Conservation (phyloP, 169 alveolate genomes). For the Babesia caballi region DNA sequence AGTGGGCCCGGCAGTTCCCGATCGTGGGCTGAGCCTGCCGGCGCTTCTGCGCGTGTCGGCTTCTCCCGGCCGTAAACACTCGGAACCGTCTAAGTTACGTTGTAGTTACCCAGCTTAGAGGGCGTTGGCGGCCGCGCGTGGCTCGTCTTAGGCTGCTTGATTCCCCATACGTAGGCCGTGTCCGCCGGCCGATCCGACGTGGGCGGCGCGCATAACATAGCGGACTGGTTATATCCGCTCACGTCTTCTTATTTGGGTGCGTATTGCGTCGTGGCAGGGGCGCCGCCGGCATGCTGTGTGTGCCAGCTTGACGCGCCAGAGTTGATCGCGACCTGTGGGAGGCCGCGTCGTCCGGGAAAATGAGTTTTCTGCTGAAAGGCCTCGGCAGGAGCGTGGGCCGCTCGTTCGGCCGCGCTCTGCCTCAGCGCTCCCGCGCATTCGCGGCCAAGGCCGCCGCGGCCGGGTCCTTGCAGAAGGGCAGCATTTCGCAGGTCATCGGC, state of each 20-base stretch:
- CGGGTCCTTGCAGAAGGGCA: constrained; percentile 71
- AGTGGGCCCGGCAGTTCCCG: constrained; percentile 68
- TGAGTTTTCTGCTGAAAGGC: neutral
- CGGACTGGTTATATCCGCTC: neutral
- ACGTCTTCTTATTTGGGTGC: neutral
- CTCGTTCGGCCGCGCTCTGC: neutral
- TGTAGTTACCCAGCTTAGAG: too few relatives aligned
- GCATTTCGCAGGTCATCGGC: constrained; percentile 93
- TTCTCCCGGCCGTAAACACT: too few relatives aligned
- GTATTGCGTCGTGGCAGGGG: neutral
- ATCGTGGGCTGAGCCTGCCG: neutral
- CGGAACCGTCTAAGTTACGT: too few relatives aligned
- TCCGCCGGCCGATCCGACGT: neutral
- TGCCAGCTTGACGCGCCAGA: neutral
- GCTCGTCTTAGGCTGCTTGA: neutral
- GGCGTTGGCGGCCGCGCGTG: neutral
- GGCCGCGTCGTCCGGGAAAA: neutral
- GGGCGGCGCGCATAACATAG: neutral
- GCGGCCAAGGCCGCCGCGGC: constrained; percentile 28
- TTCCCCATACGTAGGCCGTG: neutral
- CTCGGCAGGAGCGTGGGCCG: constrained; percentile 22
- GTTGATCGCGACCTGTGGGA: neutral
- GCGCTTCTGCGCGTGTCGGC: too few relatives aligned
- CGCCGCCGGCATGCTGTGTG: constrained; percentile 19
- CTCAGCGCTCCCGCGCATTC: neutral